Evolutionary conservation across 2,329 filamentous ascomycete genomes (phyloP), one percentile per base, ranked within the genome.

Genomic region (Arachnomyces sp.): DNA sequence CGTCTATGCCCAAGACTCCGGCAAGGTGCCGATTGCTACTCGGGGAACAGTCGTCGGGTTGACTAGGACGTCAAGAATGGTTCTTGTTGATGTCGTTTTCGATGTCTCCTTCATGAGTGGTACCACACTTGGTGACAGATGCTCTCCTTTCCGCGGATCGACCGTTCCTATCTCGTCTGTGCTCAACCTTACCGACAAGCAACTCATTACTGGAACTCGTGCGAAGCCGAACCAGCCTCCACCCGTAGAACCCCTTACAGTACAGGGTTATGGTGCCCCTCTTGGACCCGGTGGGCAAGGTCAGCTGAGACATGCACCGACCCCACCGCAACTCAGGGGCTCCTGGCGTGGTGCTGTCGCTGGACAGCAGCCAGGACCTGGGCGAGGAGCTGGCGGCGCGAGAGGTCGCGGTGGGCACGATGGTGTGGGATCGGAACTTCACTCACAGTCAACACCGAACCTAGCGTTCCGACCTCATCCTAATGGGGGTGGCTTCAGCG

Each of bases 51-150:
- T 98, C n/a, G 82, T 94, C 42, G 92, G 92, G 28, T 83, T 95
- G 57, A 95, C 88, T 45, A 82, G 86, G 41, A 95, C 89, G 20
- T 75, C 88, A 14, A 84, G 85, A 41, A 82, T 82, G 17, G 77
- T 85, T 34, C 73, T 95, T 43, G 72, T 98, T 29, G 92, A 98
- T 59, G 77, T 96, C 42, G 81, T 98, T 6, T 98, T 94, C 64
- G 93, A 98, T 59, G 77, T 79, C 9, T 84, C 87, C 0, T 98
- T 98, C 64, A 96, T 98, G 89, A 94, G 88, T 56, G 92, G 92
- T 47, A 95, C 89, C 2, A 92, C 85, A 0, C 74, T 98, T 12
- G 84, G 86, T 43, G 88, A 89, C 42, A 82, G 92, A 43, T 94
- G 90, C 58, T 87, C 88, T 17, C 81, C 86, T 29, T 98, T 98